These are phyloP conservation scores for Camellia oleifera DNA, from an alignment of 179 eudicot genomes.

Conservation along the genomic window DNA sequence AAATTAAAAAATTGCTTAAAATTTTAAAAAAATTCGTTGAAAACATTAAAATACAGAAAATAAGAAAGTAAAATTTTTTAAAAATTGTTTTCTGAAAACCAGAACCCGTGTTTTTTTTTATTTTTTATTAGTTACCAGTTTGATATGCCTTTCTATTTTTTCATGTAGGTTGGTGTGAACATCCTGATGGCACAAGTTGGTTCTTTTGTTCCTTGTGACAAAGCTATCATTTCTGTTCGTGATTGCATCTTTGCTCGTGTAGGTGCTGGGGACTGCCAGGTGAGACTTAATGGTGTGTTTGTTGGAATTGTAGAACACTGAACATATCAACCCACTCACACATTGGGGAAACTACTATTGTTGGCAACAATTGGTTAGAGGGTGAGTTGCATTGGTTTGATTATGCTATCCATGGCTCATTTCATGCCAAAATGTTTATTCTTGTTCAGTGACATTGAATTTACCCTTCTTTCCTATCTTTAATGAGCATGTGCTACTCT, in stretches of 20 bases:
- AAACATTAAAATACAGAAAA: too few species aligned
- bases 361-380: too few species aligned
- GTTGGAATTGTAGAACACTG: not conserved
- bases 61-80: too few species aligned
- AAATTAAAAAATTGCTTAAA: not conserved
- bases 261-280: slow-evolving; percentile 99
- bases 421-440: too few species aligned
- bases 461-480: too few species aligned
- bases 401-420: too few species aligned
- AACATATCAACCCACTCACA: too few species aligned
- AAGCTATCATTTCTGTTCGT: slow-evolving; percentile 88
- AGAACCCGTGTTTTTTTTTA: not conserved
- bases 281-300: slow-evolving; percentile 28
- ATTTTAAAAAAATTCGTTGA: not conserved
- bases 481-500: too few species aligned
- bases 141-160: slow-evolving; percentile 5
- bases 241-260: slow-evolving; percentile 99
- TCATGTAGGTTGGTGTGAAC: slow-evolving; percentile 88
- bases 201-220: slow-evolving; percentile 89
- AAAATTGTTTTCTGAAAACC: too few species aligned
- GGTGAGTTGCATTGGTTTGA: too few species aligned
- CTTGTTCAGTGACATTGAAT: too few species aligned
- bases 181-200: slow-evolving; percentile 98
- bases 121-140: not conserved
- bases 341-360: too few species aligned